A percentile compares a stretch with the other conserved stretches of the same genome.
Conservation (phyloP, 2,329 filamentous ascomycete genomes). For the Colletotrichum theobromicola region DNA sequence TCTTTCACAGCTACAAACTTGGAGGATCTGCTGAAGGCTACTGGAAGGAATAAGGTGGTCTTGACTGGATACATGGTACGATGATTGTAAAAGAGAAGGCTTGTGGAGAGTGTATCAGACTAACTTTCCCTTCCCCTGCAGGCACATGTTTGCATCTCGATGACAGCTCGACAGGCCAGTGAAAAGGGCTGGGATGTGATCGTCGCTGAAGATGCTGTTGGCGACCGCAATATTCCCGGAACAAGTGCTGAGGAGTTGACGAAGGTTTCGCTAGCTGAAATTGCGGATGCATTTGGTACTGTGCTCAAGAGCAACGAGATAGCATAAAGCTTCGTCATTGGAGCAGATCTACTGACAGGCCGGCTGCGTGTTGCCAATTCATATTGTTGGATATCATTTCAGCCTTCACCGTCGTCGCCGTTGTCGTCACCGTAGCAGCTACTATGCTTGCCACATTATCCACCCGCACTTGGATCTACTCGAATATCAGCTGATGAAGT, state of each 20-base stretch:
- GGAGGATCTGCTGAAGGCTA: conserved; percentile 52
- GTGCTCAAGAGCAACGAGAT: conserved; percentile 46
- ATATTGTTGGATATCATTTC: no score
- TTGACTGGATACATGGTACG: conserved; percentile 62
- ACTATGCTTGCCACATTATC: no score
- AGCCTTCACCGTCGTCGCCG: no score
- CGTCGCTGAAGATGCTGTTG: conserved; percentile 65
- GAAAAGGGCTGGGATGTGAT: conserved; percentile 69
- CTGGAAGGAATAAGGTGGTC: conserved; percentile 64
- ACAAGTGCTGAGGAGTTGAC: conserved; percentile 57
- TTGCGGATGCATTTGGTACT: conserved; percentile 68
- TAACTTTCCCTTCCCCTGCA: conserved; percentile 23
- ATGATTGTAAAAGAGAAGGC: background rate
- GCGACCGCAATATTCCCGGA: conserved; percentile 70
- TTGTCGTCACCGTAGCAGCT: no score
- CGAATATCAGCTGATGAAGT: background rate
- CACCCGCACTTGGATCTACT: background rate
- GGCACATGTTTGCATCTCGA: conserved; percentile 69
- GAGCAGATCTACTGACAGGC: background rate
- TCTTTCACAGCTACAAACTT: conserved; percentile 66
- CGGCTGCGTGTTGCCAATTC: background rate
- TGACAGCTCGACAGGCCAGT: conserved; percentile 64
- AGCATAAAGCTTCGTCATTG: fast-evolving
- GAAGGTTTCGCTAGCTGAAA: conserved; percentile 57
- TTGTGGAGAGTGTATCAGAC: conserved; percentile 2